phyloP scores from a whole-genome alignment of 163 green algal species.

The Chlamydomonas reinhardtii region DNA sequence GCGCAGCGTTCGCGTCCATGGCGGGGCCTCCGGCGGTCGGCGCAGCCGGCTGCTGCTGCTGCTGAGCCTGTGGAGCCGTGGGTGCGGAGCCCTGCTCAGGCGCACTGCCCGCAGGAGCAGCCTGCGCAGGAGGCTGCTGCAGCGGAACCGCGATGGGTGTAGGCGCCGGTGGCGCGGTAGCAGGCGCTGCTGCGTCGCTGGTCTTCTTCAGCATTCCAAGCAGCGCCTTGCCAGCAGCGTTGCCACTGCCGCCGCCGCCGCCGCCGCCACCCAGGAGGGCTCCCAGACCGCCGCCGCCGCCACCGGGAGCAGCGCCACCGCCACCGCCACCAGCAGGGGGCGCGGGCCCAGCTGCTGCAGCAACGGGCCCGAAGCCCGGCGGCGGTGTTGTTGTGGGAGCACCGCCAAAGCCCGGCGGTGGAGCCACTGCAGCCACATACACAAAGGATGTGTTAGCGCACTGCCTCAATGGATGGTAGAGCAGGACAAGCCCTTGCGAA shows the following conservation, averaged over 20 bases:
- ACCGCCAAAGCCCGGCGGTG: conserved; percentile 23
- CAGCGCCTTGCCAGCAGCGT: conserved; percentile 31
- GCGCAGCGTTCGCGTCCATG: neutral
- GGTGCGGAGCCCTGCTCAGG: neutral
- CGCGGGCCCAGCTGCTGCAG: neutral
- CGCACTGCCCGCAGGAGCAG: neutral
- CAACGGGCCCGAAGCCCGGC: conserved; percentile 17
- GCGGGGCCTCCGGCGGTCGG: neutral
- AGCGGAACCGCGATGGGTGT: no score
- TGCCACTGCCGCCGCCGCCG: neutral
- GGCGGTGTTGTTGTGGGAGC: neutral
- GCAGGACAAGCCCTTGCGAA: no score
- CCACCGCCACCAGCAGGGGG: neutral
- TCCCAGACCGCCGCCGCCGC: neutral
- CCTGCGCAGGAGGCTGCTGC: neutral
- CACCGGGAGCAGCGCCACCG: neutral
- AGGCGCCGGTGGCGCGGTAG: no score
- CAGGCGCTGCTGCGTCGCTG: neutral
- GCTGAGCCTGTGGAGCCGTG: neutral
- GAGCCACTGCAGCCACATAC: neutral
- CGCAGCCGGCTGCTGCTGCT: neutral
- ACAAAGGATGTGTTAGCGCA: neutral
- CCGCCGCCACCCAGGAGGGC: neutral
- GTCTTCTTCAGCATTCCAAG: conserved; percentile 48
- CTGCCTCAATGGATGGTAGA: no score